Percentiles rank a stretch among this genome's conserved stretches.
phyloP scores from a whole-genome alignment of 1,139 yeast genomes.

The Tardiomyces digboiensis region DNA sequence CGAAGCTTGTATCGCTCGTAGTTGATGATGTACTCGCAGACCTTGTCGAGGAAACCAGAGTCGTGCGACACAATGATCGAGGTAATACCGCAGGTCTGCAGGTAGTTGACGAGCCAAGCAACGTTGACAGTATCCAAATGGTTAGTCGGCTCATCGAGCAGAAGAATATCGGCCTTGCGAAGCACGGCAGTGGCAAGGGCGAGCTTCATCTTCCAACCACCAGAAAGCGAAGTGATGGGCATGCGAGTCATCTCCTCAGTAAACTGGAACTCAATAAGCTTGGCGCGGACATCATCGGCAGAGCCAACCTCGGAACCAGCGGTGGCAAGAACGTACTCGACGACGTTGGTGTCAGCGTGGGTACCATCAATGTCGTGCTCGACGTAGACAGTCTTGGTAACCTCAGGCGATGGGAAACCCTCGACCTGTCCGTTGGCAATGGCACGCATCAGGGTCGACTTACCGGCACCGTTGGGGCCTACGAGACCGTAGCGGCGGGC shows the following conservation, averaged over 20 bases:
- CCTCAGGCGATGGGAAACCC: constrained; percentile 99
- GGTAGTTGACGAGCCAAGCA: constrained; percentile 99
- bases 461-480: constrained; percentile 99
- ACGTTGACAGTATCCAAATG: constrained; percentile 97
- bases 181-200: constrained; percentile 94
- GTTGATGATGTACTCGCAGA: constrained; percentile 96
- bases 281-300: constrained; percentile 99
- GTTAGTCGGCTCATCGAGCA: constrained; percentile 99
- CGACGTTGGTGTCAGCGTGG: constrained; percentile 96
- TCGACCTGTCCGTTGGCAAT: constrained; percentile 99
- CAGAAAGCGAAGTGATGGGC: constrained; percentile 96
- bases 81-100: constrained; percentile 95
- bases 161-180: constrained; percentile 88
- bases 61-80: constrained; percentile 99
- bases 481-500: constrained; percentile 97
- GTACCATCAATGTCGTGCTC: constrained; percentile 88
- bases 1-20: constrained; percentile 99
- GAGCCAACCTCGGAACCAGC: constrained; percentile 95
- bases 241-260: constrained; percentile 99
- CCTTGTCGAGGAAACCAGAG: constrained; percentile 98
- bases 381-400: constrained; percentile 92
- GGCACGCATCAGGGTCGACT: constrained; percentile 97
- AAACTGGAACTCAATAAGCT: constrained; percentile 95
- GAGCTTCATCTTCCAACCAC: constrained; percentile 99
- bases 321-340: constrained; percentile 98